These are phyloP conservation scores for Galerina sulciceps DNA, from an alignment of 768 basidiomycete genomes.

Conservation along the genomic window DNA sequence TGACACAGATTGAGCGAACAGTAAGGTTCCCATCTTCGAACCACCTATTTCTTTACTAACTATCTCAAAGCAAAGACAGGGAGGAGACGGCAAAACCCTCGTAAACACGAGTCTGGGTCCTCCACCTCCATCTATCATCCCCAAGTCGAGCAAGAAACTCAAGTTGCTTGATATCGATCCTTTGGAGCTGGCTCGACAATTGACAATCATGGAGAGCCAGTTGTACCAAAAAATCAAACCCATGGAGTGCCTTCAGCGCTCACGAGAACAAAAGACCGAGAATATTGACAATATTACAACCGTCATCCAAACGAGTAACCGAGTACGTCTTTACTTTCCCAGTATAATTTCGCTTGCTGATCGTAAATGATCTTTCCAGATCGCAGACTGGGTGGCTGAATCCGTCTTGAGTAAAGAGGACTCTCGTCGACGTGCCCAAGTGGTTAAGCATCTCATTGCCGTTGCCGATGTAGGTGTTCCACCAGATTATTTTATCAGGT, in stretches of 20 bases:
- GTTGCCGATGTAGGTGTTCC: conserved; percentile 80
- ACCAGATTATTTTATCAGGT: not conserved
- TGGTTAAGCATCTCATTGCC: conserved; percentile 90
- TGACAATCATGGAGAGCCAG: conserved; percentile 89
- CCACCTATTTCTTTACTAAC: conserved; percentile 3
- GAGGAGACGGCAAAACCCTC: conserved; percentile 61
- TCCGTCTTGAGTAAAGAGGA: conserved; percentile 82
- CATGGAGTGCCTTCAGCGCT: conserved; percentile 87
- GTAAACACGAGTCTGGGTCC: conserved; percentile 55
- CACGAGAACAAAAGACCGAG: conserved; percentile 75
- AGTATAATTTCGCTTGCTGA: not conserved
- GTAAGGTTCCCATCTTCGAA: conserved; percentile 49
- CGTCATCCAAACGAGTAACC: conserved; percentile 88
- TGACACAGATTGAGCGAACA: conserved; percentile 75
- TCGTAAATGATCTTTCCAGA: conserved; percentile 44
- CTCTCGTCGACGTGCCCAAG: conserved; percentile 75
- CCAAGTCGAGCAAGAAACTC: conserved; percentile 71
- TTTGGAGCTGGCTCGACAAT: conserved; percentile 87
- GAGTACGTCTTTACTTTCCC: conserved; percentile 48
- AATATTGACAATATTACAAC: conserved; percentile 82
- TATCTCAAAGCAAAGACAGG: conserved; percentile 48
- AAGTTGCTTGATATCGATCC: conserved; percentile 88
- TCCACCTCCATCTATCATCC: conserved; percentile 78
- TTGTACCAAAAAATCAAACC: conserved; percentile 88
- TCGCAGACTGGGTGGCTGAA: conserved; percentile 93